Evolutionary conservation across 768 basidiomycete species (phyloP).

Genomic region (Mycena leptocephala): DNA sequence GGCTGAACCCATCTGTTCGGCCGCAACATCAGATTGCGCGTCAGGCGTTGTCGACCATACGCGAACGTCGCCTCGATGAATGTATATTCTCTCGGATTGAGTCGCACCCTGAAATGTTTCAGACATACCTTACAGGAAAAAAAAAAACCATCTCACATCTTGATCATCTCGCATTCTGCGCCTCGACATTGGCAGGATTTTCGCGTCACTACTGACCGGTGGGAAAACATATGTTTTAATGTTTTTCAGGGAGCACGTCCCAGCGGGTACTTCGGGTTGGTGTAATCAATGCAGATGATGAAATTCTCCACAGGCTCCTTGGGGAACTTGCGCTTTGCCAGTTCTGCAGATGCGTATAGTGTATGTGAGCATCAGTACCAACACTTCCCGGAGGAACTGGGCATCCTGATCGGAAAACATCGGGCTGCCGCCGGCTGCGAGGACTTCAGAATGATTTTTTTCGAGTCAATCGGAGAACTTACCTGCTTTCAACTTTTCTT

Average conservation of each 20-base stretch:
- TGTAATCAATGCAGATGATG: slow-evolving; percentile 30
- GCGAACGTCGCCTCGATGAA: slow-evolving; percentile 28
- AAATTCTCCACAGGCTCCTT: slow-evolving; percentile 19
- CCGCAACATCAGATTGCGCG: slow-evolving; percentile 20
- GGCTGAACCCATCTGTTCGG: slow-evolving; percentile 7
- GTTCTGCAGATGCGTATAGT: slow-evolving; percentile 1
- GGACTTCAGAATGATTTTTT: neutral
- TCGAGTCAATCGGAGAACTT: neutral
- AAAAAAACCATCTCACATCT: slow-evolving; percentile 3
- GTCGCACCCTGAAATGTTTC: slow-evolving; percentile 20
- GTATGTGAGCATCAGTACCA: slow-evolving; percentile 4
- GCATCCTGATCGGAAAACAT: slow-evolving; percentile 1
- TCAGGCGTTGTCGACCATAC: neutral
- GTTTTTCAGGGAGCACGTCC: slow-evolving; percentile 31
- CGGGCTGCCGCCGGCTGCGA: neutral
- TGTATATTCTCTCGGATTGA: slow-evolving; percentile 4
- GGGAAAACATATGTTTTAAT: slow-evolving; percentile 30
- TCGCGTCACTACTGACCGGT: slow-evolving; percentile 7
- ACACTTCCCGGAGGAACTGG: slow-evolving; percentile 20
- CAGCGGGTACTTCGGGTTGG: slow-evolving; percentile 23
- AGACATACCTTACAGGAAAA: neutral
- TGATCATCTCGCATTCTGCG: slow-evolving; percentile 33
- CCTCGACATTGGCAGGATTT: slow-evolving; percentile 18
- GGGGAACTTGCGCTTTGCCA: slow-evolving; percentile 12
- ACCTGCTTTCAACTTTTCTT: neutral